Percentiles rank a stretch among this genome's conserved stretches.
phyloP scores from a whole-genome alignment of 2,329 filamentous ascomycete genomes.

The Botryosphaeria agaves region DNA sequence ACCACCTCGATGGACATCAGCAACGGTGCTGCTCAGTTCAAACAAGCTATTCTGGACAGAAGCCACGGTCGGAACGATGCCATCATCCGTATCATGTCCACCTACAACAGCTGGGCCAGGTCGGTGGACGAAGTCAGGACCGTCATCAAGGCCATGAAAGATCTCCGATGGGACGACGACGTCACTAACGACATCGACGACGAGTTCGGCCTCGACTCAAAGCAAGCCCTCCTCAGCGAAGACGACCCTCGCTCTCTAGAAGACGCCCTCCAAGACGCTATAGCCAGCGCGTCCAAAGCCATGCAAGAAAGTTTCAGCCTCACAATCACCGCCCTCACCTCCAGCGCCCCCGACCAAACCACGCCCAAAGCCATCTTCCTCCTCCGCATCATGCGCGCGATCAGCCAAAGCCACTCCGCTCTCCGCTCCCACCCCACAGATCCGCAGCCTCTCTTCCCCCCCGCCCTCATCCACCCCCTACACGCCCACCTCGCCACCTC shows the following conservation, averaged over 20 bases:
- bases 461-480: constrained; percentile 43
- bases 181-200: constrained; percentile 50
- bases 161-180: constrained; percentile 60
- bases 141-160: constrained; percentile 46
- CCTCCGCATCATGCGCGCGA: constrained; percentile 55
- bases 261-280: constrained; percentile 38
- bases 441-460: constrained; percentile 32
- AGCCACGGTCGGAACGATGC: constrained; percentile 55
- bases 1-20: constrained; percentile 48
- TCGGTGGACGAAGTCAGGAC: constrained; percentile 49
- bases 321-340: no score
- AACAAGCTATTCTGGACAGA: constrained; percentile 48
- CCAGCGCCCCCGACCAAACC: constrained; percentile 27
- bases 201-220: constrained; percentile 49
- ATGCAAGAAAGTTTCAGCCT: no score
- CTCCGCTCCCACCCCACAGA: constrained; percentile 3
- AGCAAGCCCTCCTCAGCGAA: constrained; percentile 50
- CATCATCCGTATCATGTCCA: constrained; percentile 41
- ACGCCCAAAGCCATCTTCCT: constrained; percentile 42
- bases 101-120: constrained; percentile 57
- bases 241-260: constrained; percentile 52
- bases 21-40: constrained; percentile 49
- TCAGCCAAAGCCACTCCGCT: constrained; percentile 46
- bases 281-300: constrained; percentile 26
- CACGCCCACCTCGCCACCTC: constrained; percentile 42